phyloP scores from a whole-genome alignment of 352 stramenopile genomes.

The Globisporangium orthogonon region DNA sequence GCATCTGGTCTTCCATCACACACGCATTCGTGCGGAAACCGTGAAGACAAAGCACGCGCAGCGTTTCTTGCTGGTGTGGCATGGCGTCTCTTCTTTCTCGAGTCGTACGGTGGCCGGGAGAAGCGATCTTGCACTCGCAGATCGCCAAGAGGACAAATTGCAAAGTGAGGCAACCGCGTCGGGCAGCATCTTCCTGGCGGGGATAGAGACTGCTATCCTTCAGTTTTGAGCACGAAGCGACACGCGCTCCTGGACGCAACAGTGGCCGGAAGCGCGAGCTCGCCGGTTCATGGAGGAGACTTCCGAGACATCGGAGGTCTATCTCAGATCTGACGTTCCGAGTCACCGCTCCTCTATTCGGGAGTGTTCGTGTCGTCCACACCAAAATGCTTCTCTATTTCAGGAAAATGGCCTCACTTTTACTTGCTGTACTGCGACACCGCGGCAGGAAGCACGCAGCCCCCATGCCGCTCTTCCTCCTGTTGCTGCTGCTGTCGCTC shows the following conservation, averaged over 20 bases:
- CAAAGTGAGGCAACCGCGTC: neutral
- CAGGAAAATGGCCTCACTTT: neutral
- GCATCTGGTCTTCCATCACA: conserved; percentile 37
- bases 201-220: no score
- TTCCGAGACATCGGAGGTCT: neutral
- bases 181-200: no score
- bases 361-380: neutral
- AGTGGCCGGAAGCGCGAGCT: neutral
- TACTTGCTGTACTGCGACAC: neutral
- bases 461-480: neutral
- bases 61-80: neutral
- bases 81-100: neutral
- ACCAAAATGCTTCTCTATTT: neutral
- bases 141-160: neutral
- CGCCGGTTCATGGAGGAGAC: neutral
- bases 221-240: no score
- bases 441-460: neutral
- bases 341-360: neutral
- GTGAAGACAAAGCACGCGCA: conserved; percentile 37
- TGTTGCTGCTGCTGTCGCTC: neutral
- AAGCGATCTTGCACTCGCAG: neutral
- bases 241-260: neutral
- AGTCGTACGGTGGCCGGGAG: neutral
- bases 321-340: neutral
- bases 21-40: conserved; percentile 40